Conservation (phyloP, 2,329 filamentous ascomycete genomes). For the Pyricularia pennisetigena region DNA sequence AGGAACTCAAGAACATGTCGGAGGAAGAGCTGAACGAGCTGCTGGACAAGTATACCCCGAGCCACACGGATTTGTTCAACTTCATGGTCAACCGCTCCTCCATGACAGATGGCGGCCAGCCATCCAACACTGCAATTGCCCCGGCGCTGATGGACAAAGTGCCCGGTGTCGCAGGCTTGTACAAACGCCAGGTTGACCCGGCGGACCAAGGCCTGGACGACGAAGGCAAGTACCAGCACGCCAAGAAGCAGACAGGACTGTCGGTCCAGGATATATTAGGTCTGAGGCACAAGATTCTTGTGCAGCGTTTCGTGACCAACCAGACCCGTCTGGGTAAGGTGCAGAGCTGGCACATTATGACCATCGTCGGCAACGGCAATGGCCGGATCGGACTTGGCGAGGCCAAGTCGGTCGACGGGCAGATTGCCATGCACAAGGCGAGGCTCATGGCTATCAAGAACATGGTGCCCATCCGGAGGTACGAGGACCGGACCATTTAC, state of each 20-base stretch:
- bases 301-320: slow-evolving; percentile 68
- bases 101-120: slow-evolving; percentile 21
- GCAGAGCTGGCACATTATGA: slow-evolving; percentile 61
- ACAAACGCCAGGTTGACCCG: slow-evolving; percentile 36
- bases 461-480: slow-evolving; percentile 85
- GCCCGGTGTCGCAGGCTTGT: slow-evolving; percentile 40
- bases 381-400: slow-evolving; percentile 83
- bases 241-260: slow-evolving; percentile 47
- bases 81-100: slow-evolving; percentile 25
- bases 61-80: slow-evolving; percentile 19
- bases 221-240: slow-evolving; percentile 36
- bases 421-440: slow-evolving; percentile 61
- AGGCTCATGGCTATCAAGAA: slow-evolving; percentile 76
- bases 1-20: slow-evolving; percentile 13
- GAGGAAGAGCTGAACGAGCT: slow-evolving; percentile 16
- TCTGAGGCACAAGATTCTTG: slow-evolving; percentile 62
- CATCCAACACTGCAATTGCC: slow-evolving; percentile 32
- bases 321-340: slow-evolving; percentile 97
- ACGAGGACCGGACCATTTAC: slow-evolving; percentile 87
- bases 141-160: slow-evolving; percentile 37
- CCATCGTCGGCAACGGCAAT: slow-evolving; percentile 77
- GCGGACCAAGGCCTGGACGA: slow-evolving; percentile 41
- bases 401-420: slow-evolving; percentile 71
- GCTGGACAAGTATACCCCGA: slow-evolving; percentile 18
- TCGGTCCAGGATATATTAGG: slow-evolving; percentile 37